Percentiles rank a stretch among this genome's conserved stretches.
Evolutionary conservation across 2,329 filamentous ascomycete genomes (phyloP).

Genomic region (Calonectria pseudoturangicola): DNA sequence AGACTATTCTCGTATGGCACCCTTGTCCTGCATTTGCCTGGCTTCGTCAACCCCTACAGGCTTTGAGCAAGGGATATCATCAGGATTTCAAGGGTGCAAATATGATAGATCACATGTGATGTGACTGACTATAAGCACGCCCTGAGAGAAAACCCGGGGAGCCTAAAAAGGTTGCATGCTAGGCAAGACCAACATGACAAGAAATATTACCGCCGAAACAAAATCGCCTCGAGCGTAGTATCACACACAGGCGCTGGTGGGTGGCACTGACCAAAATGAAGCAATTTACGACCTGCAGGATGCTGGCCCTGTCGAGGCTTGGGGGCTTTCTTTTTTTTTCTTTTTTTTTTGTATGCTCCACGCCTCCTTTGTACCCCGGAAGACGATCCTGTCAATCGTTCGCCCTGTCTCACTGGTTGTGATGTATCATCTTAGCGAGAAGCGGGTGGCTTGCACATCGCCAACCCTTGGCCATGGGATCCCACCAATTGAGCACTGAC

Average conservation of each 20-base stretch:
- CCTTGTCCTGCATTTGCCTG: conserved; percentile 43
- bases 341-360: conserved; percentile 11
- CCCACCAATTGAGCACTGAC: conserved; percentile 22
- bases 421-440: conserved; percentile 27
- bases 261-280: conserved; percentile 33
- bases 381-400: conserved; percentile 29
- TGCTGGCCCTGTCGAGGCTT: conserved; percentile 23
- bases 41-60: conserved; percentile 46
- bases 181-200: not conserved
- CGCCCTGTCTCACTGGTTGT: conserved; percentile 34
- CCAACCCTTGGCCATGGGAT: conserved; percentile 4
- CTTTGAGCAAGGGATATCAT: conserved; percentile 43
- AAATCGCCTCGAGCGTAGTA: not conserved
- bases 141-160: not conserved
- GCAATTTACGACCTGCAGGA: conserved; percentile 28
- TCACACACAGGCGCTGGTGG: not conserved
- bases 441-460: conserved; percentile 36
- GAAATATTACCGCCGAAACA: conserved; percentile 8
- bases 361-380: conserved; percentile 24
- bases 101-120: conserved; percentile 50
- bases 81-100: conserved; percentile 41
- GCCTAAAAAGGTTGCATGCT: not conserved
- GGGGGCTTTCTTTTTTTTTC: conserved; percentile 18
- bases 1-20: conserved; percentile 50
- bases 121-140: conserved; percentile 36